Evolutionary conservation across 1,284 basidiomycete genomes (phyloP), one percentile per base, ranked within the genome.

Genomic region (Boletus sp.): DNA sequence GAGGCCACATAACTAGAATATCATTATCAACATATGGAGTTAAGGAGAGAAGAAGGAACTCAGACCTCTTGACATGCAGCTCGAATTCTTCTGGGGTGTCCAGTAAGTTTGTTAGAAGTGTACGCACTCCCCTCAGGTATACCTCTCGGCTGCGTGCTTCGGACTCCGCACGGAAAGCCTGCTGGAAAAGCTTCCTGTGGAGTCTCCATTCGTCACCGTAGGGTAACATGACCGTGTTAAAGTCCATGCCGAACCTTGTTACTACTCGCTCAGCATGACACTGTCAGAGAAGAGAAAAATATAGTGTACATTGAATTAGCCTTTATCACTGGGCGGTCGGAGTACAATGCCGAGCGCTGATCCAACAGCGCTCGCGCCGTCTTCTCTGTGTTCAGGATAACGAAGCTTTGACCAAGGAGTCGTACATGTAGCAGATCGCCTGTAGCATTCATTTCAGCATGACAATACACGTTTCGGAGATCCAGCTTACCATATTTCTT

Each of bases 171-270:
- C 56, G 62, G 15, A 69, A 53, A 22, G 65, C 65, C 13, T 64
- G 65, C n/a, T 66, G 67, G 45, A 69, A 67, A 36, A 72, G 46
- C 48, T 66, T 72, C 36, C 68, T 54, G 36, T 72, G 67, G 6
- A 66, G 60, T 47, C 56, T 60, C 59, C 63, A 69, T 41, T 59
- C 58, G 31, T 67, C 61, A 36, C 59, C 57, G 39, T 72, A 72
- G 13, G 63, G 70, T 18, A 68, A 39, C 49, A 65, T 59, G 50
- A 60, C 69, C 9, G 69, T 67, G 41, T 58, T 72, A 8, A 67
- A 67, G 18, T 58, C 57, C 53, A 67, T 48, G 22, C 66, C 60
- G 44, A 57, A 72, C 31, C 66, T 68, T 31, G 31, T 18, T 16
- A 44, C 44, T 7, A 22, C 20, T 27, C 20, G 11, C 37, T 64